Evolutionary conservation across 805 yeast species (phyloP).

Genomic region (Cyberlindnera suaveolens): DNA sequence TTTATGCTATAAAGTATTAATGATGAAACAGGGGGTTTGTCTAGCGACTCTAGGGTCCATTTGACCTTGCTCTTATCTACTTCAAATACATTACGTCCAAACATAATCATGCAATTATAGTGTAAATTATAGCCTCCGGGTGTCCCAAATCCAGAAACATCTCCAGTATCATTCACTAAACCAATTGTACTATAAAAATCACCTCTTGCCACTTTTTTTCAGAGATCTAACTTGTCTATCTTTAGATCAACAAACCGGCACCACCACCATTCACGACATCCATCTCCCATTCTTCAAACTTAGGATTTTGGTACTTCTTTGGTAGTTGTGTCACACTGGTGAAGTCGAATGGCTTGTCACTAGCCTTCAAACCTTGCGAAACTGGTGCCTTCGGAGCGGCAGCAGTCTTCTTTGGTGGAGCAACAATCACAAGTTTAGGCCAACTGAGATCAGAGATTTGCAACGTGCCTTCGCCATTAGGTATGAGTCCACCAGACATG

Average conservation of each 20-base stretch:
- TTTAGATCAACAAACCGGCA: slow-evolving; percentile 33
- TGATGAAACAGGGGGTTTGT: too few species aligned
- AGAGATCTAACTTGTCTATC: too few species aligned
- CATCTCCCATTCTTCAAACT: slow-evolving; percentile 61
- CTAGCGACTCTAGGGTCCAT: too few species aligned
- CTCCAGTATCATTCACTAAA: too few species aligned
- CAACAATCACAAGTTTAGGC: slow-evolving; percentile 16
- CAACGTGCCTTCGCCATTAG: slow-evolving; percentile 25
- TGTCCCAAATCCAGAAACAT: too few species aligned
- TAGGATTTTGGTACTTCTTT: slow-evolving; percentile 60
- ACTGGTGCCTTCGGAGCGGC: slow-evolving; percentile 30
- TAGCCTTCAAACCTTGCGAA: slow-evolving; percentile 10
- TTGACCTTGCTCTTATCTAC: too few species aligned
- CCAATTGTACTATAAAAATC: too few species aligned
- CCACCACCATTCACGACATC: slow-evolving; percentile 82
- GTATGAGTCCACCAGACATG: slow-evolving; percentile 38
- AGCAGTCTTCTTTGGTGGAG: slow-evolving; percentile 7
- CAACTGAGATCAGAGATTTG: slow-evolving; percentile 20
- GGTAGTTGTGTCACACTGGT: slow-evolving; percentile 65
- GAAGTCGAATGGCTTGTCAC: slow-evolving; percentile 31
- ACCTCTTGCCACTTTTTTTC: too few species aligned
- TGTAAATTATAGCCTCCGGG: not conserved
- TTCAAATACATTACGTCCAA: too few species aligned
- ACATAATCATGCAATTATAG: not conserved
- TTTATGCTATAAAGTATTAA: too few species aligned